Conservation (phyloP, 805 yeast species). For the Suhomyces faveliae region DNA sequence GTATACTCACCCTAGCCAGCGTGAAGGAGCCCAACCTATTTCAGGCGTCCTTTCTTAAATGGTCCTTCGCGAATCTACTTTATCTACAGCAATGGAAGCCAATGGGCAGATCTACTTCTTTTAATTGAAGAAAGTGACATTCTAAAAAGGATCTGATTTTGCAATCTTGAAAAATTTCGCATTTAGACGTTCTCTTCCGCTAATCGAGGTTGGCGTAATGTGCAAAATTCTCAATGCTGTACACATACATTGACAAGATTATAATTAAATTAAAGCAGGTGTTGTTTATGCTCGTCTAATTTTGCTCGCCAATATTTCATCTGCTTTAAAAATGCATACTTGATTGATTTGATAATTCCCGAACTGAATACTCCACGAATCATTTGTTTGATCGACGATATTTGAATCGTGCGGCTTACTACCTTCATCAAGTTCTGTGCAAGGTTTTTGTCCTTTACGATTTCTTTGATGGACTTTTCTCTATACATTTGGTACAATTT, state of each 20-base stretch:
- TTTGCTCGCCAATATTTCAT: slow-evolving; percentile 23
- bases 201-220: not conserved
- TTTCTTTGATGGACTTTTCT: slow-evolving; percentile 37
- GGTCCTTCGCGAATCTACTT: not conserved
- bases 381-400: slow-evolving; percentile 72
- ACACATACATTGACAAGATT: not conserved
- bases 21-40: no score
- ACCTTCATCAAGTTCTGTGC: slow-evolving; percentile 27
- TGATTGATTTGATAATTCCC: slow-evolving; percentile 66
- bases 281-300: slow-evolving; percentile 2
- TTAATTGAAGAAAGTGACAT: not conserved
- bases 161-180: no score
- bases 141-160: not conserved
- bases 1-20: no score
- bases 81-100: no score
- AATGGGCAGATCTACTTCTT: not conserved
- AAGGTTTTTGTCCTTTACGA: slow-evolving; percentile 45
- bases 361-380: slow-evolving; percentile 86
- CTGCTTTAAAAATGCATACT: slow-evolving; percentile 74
- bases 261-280: not conserved
- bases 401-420: slow-evolving; percentile 50
- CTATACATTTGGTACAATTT: slow-evolving; percentile 29
- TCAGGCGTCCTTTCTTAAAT: not conserved
- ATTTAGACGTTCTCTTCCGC: no score
- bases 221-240: not conserved